A percentile compares a stretch with the other conserved stretches of the same genome.
These are phyloP conservation scores for Calcarisporium arbuscula DNA, from an alignment of 2,329 filamentous ascomycete genomes.

Conservation along the genomic window DNA sequence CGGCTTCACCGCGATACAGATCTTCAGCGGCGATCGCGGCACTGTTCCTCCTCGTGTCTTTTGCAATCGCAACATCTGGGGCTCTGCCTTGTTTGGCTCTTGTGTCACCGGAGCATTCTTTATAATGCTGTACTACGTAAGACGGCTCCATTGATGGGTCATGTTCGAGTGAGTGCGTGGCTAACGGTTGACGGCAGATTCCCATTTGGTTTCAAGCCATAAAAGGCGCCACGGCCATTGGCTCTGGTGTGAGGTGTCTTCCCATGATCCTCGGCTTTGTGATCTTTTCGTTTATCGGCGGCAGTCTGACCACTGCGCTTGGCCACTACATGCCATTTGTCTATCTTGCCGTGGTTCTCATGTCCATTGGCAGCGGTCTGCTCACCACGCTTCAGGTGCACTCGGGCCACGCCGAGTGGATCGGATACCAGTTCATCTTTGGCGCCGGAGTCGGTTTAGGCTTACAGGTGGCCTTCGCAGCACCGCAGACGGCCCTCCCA, in stretches of 20 bases:
- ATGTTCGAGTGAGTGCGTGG: too few species aligned
- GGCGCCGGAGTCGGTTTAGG: conserved; percentile 32
- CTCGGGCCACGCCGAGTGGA: conserved; percentile 28
- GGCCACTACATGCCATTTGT: conserved; percentile 30
- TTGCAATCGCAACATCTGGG: conserved; percentile 23
- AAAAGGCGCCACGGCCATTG: conserved; percentile 21
- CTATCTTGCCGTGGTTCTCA: conserved; percentile 21
- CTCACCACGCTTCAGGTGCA: conserved; percentile 24
- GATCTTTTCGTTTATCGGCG: conserved; percentile 18
- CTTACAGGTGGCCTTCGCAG: conserved; percentile 33
- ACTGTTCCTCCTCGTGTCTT: conserved; percentile 30
- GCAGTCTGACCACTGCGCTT: conserved; percentile 19
- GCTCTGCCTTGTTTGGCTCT: conserved; percentile 13
- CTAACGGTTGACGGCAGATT: too few species aligned
- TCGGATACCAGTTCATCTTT: conserved; percentile 32
- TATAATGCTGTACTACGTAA: conserved; percentile 27
- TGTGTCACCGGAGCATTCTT: conserved; percentile 14
- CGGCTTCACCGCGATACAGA: conserved; percentile 25
- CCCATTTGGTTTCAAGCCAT: conserved; percentile 29
- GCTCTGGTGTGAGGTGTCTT: conserved; percentile 26
- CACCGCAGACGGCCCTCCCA: conserved; percentile 34
- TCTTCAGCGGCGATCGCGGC: conserved; percentile 23
- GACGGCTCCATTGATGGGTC: too few species aligned
- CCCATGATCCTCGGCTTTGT: conserved; percentile 23
- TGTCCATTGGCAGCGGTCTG: conserved; percentile 26